Evolutionary conservation across 441 rosid genomes (phyloP).

Genomic region (Croton laevigatus): DNA sequence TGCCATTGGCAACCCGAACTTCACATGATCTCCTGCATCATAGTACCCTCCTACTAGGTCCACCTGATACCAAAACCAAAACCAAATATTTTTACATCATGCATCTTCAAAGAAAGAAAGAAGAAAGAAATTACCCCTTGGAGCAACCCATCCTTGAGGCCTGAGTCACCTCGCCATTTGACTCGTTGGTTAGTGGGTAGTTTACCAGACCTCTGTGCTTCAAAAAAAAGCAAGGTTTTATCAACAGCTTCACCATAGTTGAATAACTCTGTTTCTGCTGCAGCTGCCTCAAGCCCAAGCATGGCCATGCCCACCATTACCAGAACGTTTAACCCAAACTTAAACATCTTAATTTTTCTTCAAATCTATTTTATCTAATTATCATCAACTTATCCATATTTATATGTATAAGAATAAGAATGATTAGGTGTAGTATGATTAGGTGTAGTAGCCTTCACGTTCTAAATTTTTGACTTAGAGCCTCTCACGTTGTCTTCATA

Average conservation of each 20-base stretch:
- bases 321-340: slow-evolving; percentile 18
- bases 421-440: too few relatives aligned
- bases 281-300: slow-evolving; percentile 25
- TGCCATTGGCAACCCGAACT: slow-evolving; percentile 92
- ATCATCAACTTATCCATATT: background rate
- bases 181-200: slow-evolving; percentile 53
- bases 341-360: slow-evolving; percentile 17
- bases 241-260: slow-evolving; percentile 69
- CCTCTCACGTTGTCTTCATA: background rate
- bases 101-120: too few relatives aligned
- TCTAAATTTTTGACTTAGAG: background rate
- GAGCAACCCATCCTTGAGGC: slow-evolving; percentile 62
- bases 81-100: too few relatives aligned
- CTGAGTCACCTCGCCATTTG: slow-evolving; percentile 76
- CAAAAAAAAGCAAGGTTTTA: slow-evolving; percentile 67
- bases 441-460: background rate
- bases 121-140: slow-evolving; percentile 46
- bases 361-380: background rate
- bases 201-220: slow-evolving; percentile 82
- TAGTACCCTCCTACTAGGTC: slow-evolving; percentile 85
- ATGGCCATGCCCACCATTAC: slow-evolving; percentile 29
- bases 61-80: slow-evolving; percentile 34
- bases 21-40: slow-evolving; percentile 93
- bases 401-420: background rate
- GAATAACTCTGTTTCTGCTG: slow-evolving; percentile 29